Percentiles rank a stretch among this genome's conserved stretches.
phyloP scores from a whole-genome alignment of 148 eudicot species.

The Chenopodium album region DNA sequence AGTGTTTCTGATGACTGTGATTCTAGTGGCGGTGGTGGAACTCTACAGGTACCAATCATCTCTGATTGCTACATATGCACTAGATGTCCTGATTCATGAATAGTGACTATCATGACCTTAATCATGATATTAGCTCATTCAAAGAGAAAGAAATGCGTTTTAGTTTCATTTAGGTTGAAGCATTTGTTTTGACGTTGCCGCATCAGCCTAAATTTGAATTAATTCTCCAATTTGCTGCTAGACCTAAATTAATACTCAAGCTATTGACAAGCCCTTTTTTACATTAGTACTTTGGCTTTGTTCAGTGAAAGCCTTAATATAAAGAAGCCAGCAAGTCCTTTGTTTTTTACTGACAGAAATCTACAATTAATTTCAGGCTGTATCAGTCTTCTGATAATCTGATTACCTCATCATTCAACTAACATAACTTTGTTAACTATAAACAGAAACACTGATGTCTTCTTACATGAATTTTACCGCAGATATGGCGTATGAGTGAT shows the following conservation, averaged over 20 bases:
- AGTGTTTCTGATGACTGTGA: slow-evolving; percentile 97
- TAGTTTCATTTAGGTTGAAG: no score
- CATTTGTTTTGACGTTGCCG: no score
- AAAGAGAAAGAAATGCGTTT: neutral
- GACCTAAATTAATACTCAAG: no score
- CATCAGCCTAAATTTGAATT: no score
- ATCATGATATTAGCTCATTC: neutral
- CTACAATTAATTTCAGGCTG: neutral
- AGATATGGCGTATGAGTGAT: slow-evolving; percentile 99
- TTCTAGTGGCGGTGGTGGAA: slow-evolving; percentile 83
- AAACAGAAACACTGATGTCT: neutral
- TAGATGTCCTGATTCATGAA: neutral
- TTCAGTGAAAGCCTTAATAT: no score
- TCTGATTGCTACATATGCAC: slow-evolving; percentile 5
- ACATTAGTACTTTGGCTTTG: no score
- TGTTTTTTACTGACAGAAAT: neutral
- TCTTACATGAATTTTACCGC: slow-evolving; percentile 17
- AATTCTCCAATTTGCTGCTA: no score
- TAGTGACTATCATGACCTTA: neutral
- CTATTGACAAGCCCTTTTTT: no score
- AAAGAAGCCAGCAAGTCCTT: neutral
- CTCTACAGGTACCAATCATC: slow-evolving; percentile 60
- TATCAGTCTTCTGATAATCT: neutral
- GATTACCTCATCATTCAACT: no score
- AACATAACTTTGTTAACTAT: neutral